These are phyloP conservation scores for Backusella circina DNA, from an alignment of 192 early-diverging fungal genomes.

Conservation along the genomic window DNA sequence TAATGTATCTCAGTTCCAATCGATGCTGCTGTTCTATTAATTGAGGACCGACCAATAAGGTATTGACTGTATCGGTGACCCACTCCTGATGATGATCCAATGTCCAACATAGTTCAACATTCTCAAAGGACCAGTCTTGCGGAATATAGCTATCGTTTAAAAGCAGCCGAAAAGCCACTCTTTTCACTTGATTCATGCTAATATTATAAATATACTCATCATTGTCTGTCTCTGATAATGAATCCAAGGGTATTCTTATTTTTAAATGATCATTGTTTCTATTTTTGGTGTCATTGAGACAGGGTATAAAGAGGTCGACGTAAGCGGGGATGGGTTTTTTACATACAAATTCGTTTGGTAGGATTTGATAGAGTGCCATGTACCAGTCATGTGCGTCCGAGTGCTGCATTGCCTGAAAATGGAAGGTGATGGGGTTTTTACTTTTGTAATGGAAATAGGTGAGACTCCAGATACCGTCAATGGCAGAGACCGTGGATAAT, in stretches of 20 bases:
- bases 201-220: background rate
- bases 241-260: background rate
- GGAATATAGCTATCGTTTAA: background rate
- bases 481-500: background rate
- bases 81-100: background rate
- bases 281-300: background rate
- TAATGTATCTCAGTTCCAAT: constrained; percentile 1
- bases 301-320: background rate
- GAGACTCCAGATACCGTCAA: background rate
- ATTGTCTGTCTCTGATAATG: background rate
- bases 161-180: background rate
- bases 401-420: background rate
- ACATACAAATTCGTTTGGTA: background rate
- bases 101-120: background rate
- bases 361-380: background rate
- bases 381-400: constrained; percentile 2
- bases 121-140: background rate
- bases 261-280: background rate
- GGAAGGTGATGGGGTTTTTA: background rate
- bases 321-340: background rate
- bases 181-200: background rate
- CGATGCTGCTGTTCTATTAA: constrained; percentile 3
- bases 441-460: background rate
- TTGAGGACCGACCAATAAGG: background rate
- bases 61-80: background rate